A percentile compares a stretch with the other conserved stretches of the same genome.
These are phyloP conservation scores for Penicillium crustosum DNA, from an alignment of 2,329 filamentous ascomycete genomes.

Conservation along the genomic window DNA sequence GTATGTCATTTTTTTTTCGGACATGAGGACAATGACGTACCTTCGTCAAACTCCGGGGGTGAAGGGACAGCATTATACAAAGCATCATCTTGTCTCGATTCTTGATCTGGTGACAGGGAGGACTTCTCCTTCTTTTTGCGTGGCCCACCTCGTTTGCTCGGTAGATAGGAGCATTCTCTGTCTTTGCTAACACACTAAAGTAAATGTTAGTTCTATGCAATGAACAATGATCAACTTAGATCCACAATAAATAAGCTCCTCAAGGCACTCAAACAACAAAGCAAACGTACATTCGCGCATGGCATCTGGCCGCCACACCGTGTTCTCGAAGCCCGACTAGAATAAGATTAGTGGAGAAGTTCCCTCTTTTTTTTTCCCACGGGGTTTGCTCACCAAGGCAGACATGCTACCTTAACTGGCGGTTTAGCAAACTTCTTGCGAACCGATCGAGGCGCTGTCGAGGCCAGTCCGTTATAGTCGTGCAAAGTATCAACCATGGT, in stretches of 20 bases:
- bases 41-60: conserved; percentile 31
- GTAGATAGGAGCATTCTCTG: conserved; percentile 44
- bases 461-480: conserved; percentile 24
- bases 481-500: conserved; percentile 24
- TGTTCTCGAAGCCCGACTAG: conserved; percentile 45
- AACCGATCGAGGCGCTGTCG: conserved; percentile 31
- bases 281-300: conserved; percentile 43
- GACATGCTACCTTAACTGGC: conserved; percentile 47
- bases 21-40: conserved; percentile 25
- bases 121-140: conserved; percentile 41
- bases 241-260: neutral
- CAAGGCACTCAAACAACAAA: neutral
- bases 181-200: conserved; percentile 42
- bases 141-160: conserved; percentile 47
- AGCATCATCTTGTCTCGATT: conserved; percentile 21
- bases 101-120: conserved; percentile 24
- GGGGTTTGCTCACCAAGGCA: conserved; percentile 40
- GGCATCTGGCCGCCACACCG: conserved; percentile 47
- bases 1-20: conserved; percentile 2
- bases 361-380: neutral
- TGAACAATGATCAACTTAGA: neutral
- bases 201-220: conserved; percentile 3
- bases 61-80: conserved; percentile 26
- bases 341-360: conserved; percentile 8
- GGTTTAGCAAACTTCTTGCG: conserved; percentile 48